Evolutionary conservation across 345 rosid genomes (phyloP).

Genomic region (Eucalyptus erythrocorys): DNA sequence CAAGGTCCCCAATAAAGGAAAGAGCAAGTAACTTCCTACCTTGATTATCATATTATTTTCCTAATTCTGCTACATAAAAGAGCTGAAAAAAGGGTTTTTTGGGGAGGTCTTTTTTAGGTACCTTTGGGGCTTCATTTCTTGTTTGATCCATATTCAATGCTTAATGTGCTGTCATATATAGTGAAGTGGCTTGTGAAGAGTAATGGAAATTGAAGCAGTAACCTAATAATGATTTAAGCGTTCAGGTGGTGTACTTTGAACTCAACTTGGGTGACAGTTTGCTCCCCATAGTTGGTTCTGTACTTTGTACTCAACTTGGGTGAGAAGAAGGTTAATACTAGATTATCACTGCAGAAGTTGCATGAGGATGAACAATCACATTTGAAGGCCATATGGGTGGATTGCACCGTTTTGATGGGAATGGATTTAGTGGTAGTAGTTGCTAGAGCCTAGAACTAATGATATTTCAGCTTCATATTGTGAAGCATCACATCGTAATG

Average conservation of each 20-base stretch:
- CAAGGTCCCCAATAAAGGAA: slow-evolving; percentile 65
- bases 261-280: not conserved
- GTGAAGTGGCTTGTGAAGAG: not conserved
- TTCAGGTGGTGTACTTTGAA: not conserved
- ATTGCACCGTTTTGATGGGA: not conserved
- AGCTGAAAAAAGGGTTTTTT: not conserved
- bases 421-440: not conserved
- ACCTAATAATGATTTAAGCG: not conserved
- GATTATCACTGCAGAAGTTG: not conserved
- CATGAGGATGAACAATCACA: not conserved
- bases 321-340: not conserved
- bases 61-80: not conserved
- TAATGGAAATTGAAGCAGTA: not conserved
- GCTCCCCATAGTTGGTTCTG: not conserved
- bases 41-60: not conserved
- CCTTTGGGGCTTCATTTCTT: not conserved
- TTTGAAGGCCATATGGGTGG: not conserved
- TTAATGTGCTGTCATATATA: not conserved
- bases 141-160: not conserved
- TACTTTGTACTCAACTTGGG: not conserved
- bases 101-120: not conserved
- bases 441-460: not conserved
- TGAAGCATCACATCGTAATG: not conserved
- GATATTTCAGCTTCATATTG: not conserved
- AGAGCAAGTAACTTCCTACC: slow-evolving; percentile 40